Percentiles rank a stretch among this genome's conserved stretches.
Evolutionary conservation across 1,284 basidiomycete species (phyloP).

Genomic region (Schizophyllum commune): DNA sequence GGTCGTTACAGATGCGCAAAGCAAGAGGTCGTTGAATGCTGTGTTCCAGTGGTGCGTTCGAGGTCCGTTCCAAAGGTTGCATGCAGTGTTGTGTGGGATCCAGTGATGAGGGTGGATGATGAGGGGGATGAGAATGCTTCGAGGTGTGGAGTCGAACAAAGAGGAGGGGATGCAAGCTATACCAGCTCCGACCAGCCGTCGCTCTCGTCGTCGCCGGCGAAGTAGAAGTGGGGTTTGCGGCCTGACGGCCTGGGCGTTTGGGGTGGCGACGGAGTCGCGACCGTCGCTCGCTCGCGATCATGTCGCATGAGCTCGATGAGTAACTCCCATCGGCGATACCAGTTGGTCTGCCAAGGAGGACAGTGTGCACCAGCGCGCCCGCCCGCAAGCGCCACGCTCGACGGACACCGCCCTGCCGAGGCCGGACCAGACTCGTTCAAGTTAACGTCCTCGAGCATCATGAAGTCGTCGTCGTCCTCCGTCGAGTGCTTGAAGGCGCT

Average conservation of each 20-base stretch:
- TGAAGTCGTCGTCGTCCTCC: neutral
- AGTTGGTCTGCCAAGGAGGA: slow-evolving; percentile 25
- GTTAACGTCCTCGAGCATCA: neutral
- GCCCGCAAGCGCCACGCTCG: neutral
- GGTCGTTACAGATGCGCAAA: neutral
- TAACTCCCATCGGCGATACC: slow-evolving; percentile 29
- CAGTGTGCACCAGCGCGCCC: slow-evolving; percentile 1
- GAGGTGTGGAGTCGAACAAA: neutral
- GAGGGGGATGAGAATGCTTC: neutral
- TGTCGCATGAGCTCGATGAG: slow-evolving; percentile 22
- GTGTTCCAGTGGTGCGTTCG: neutral
- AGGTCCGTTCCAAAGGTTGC: too few species aligned
- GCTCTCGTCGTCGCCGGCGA: neutral
- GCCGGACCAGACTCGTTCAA: neutral
- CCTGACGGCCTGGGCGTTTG: neutral
- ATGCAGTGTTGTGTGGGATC: too few species aligned
- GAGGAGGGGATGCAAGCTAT: neutral
- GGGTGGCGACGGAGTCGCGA: neutral
- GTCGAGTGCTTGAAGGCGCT: neutral
- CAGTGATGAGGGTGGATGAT: neutral
- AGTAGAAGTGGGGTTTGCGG: neutral
- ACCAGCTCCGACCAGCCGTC: neutral
- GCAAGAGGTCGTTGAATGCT: neutral
- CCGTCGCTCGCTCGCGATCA: slow-evolving; percentile 11
- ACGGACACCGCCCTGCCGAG: slow-evolving; percentile 1